phyloP scores from a whole-genome alignment of 768 basidiomycete species.

The Pleurotus platypus region DNA sequence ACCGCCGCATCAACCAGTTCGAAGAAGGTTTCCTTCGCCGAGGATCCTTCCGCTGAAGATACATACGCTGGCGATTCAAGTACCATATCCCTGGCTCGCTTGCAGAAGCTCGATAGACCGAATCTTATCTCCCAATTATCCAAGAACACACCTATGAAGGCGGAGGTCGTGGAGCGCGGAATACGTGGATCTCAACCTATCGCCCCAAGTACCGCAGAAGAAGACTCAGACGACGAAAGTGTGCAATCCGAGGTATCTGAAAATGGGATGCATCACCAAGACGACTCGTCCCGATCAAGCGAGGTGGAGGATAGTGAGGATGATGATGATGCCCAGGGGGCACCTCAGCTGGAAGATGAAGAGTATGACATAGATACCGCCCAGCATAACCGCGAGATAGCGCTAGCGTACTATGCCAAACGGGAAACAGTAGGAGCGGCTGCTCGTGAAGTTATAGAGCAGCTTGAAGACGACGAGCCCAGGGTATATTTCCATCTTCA shows the following conservation, averaged over 20 bases:
- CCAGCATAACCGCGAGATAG: constrained; percentile 71
- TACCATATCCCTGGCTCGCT: constrained; percentile 48
- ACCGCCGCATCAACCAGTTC: constrained; percentile 31
- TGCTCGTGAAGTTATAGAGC: constrained; percentile 47
- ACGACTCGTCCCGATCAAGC: constrained; percentile 9
- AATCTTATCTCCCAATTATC: constrained; percentile 25
- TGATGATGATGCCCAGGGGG: constrained; percentile 30
- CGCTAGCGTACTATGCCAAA: constrained; percentile 65
- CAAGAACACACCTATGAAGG: constrained; percentile 54
- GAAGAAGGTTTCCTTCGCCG: constrained; percentile 68
- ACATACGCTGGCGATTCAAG: constrained; percentile 40
- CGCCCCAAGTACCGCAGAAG: constrained; percentile 17
- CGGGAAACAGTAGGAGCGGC: constrained; percentile 53
- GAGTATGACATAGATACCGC: constrained; percentile 59
- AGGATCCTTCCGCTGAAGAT: constrained; percentile 23
- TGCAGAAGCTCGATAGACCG: constrained; percentile 34
- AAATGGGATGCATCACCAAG: constrained; percentile 26
- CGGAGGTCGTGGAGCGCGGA: constrained; percentile 63
- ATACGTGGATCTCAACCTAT: constrained; percentile 16
- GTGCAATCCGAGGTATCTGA: constrained; percentile 27
- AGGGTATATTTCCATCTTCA: constrained; percentile 4
- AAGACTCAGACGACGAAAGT: constrained; percentile 74
- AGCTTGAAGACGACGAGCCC: constrained; percentile 12
- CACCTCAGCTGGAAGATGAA: constrained; percentile 32
- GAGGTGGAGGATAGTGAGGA: constrained; percentile 14